Evolutionary conservation across 345 rosid genomes (phyloP), one percentile per base, ranked within the genome.

Genomic region (Lepidium sativum): DNA sequence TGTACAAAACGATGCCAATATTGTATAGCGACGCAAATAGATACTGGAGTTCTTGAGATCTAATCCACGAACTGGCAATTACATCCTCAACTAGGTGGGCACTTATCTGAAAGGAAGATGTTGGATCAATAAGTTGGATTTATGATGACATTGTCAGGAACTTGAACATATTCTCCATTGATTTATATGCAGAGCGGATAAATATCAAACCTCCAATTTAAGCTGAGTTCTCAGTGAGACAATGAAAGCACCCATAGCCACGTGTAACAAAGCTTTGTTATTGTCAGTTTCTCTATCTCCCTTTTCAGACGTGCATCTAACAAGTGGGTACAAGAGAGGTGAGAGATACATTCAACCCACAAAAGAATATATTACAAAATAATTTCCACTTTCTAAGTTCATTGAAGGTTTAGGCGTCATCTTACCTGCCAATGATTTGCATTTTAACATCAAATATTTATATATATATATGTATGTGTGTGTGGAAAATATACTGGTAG

Each of bases 211-310:
- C 97, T 81, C 73, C 47, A 82, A 54, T 55, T 77, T 79, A 73
- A 29, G 67, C 71, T 83, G 78, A 41, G 82, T 79, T 53, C 70
- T 73, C 68, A 85, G 54, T 38, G 95, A 84, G 69, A 94, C 79
- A 63, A 77, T 78, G 69, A 90, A 87, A 53, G 95, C 88, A 78
- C 86, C 96, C 59, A 86, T 80, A 66, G 83, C 70, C 61, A 78
- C 79, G 70, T 65, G 68, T 34, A 76, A 74, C 55, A 87, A 40
- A 29, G 77, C 75, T 67, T 82, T 85, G 72, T 57, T 70, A 54
- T 77, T 80, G 69, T 82, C 84, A 74, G 57, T 74, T 71, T 63
- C 80, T 67, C 71, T 78, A 51, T 41, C 71, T 49, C 78, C 80
- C 60, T 54, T 70, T 65, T 81, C 80, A 78, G 82, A 44, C 67